A percentile compares a stretch with the other conserved stretches of the same genome.
phyloP scores from a whole-genome alignment of 2,329 filamentous ascomycete species.

The Paecilomyces variotii region DNA sequence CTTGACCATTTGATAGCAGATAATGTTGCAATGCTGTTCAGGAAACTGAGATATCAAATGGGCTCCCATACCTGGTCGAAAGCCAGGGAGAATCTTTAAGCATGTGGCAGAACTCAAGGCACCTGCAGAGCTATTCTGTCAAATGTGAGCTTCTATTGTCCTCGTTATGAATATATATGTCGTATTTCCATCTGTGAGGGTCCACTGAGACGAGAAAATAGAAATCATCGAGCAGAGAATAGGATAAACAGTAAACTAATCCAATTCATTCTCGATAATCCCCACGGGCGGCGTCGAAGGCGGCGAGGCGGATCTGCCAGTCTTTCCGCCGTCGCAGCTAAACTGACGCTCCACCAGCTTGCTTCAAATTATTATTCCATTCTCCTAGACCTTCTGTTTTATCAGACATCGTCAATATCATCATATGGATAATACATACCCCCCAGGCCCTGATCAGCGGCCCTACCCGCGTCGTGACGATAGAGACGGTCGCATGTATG shows the following conservation, averaged over 20 bases:
- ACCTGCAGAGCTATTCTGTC: too few species aligned
- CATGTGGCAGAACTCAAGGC: too few species aligned
- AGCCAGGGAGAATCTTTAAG: too few species aligned
- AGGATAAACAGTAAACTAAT: background rate
- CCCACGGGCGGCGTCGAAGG: background rate
- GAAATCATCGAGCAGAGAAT: background rate
- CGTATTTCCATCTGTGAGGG: too few species aligned
- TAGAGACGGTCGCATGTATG: constrained; percentile 39
- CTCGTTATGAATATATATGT: too few species aligned
- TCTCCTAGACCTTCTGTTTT: background rate
- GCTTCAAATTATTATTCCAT: background rate
- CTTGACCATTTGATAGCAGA: too few species aligned
- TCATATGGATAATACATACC: constrained; percentile 19
- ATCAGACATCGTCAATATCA: constrained; percentile 9
- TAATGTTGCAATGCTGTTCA: too few species aligned
- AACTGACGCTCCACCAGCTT: background rate
- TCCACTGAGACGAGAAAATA: background rate
- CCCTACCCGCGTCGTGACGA: constrained; percentile 24
- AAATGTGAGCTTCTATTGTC: too few species aligned
- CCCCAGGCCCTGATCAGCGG: constrained; percentile 14
- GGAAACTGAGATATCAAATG: too few species aligned
- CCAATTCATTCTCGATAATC: background rate
- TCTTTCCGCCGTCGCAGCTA: background rate
- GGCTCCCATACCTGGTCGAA: too few species aligned
- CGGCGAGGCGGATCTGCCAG: background rate